Percentiles rank a stretch among this genome's conserved stretches.
Conservation (phyloP, 2,329 filamentous ascomycete species). For the Neopestalotiopsis sp. region DNA sequence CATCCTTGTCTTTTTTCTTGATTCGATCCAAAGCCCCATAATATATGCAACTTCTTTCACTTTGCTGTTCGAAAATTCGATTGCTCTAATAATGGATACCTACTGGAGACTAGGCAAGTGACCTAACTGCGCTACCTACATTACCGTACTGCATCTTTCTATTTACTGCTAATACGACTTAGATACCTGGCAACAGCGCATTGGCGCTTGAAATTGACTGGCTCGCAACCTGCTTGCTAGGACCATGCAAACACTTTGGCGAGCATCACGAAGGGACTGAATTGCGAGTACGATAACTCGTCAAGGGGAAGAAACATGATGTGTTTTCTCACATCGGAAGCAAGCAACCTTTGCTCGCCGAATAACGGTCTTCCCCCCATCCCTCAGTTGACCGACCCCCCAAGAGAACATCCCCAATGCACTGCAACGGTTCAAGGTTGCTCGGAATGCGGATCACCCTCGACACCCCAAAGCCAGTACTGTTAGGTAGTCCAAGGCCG, state of each 20-base stretch:
- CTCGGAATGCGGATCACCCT: conserved; percentile 2
- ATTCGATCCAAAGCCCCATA: conserved; percentile 2
- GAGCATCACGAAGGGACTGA: not conserved
- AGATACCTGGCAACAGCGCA: too few relatives aligned
- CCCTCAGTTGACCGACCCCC: not conserved
- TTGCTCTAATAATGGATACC: too few relatives aligned
- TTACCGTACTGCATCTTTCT: too few relatives aligned
- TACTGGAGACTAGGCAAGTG: too few relatives aligned
- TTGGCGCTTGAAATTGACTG: too few relatives aligned
- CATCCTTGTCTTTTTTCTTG: not conserved
- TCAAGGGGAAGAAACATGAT: not conserved
- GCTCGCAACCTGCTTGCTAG: too few relatives aligned
- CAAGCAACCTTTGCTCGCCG: not conserved
- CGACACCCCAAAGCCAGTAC: not conserved
- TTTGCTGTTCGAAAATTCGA: not conserved
- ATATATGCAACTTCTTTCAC: not conserved
- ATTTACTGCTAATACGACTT: too few relatives aligned
- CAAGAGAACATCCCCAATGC: not conserved
- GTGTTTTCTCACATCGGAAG: not conserved
- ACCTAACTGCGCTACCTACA: too few relatives aligned
- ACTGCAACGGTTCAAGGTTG: not conserved
- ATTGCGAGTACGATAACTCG: not conserved
- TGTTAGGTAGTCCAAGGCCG: not conserved
- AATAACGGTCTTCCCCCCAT: not conserved
- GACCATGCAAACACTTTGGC: too few relatives aligned